These are phyloP conservation scores for Thelonectria discophora DNA, from an alignment of 2,329 filamentous ascomycete genomes.

Conservation along the genomic window DNA sequence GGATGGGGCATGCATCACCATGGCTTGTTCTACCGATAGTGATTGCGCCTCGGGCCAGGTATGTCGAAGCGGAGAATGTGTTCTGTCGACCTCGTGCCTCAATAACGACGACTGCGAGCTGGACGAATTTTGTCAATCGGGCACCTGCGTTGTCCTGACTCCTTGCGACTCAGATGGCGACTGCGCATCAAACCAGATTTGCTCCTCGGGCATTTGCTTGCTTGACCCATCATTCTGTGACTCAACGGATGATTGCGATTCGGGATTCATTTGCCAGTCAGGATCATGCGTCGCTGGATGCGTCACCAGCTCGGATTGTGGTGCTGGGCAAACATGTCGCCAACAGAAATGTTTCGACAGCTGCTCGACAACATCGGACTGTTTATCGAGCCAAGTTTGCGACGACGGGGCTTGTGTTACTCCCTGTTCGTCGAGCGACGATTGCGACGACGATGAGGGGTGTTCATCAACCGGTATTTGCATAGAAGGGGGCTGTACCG, in stretches of 20 bases:
- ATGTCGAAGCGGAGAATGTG: not conserved
- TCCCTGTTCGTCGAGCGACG: not conserved
- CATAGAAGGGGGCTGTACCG: not conserved
- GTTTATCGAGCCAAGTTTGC: not conserved
- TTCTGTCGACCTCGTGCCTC: not conserved
- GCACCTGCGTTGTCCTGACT: not conserved
- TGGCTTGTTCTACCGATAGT: not conserved
- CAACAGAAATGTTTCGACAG: not conserved
- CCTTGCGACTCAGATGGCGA: not conserved
- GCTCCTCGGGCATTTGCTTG: not conserved
- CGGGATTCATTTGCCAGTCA: not conserved
- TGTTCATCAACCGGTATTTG: not conserved
- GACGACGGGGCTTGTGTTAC: not conserved
- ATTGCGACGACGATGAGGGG: not conserved
- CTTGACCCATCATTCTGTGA: not conserved
- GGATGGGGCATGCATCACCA: not conserved
- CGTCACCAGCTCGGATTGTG: not conserved
- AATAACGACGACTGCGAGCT: slow-evolving; percentile 13
- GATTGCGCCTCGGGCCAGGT: not conserved
- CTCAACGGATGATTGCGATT: not conserved
- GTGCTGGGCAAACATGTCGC: not conserved
- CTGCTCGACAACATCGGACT: slow-evolving; percentile 4
- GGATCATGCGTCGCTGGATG: slow-evolving; percentile 6
- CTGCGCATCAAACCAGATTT: not conserved
- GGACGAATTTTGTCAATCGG: not conserved